phyloP scores from a whole-genome alignment of 495 filamentous ascomycete species.

The Penicillium argentinense region DNA sequence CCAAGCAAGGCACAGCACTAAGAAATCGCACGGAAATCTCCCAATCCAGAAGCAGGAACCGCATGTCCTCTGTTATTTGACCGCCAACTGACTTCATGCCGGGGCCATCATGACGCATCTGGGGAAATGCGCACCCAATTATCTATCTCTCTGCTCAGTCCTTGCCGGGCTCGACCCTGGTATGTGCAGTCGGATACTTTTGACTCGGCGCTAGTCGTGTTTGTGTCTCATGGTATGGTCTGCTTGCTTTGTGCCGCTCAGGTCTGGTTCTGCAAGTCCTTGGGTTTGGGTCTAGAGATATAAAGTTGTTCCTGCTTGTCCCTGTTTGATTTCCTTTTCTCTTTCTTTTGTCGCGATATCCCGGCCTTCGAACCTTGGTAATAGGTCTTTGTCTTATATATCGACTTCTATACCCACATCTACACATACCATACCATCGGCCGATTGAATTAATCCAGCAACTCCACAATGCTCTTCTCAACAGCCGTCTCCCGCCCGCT shows the following conservation, averaged over 20 bases:
- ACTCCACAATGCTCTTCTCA: constrained; percentile 34
- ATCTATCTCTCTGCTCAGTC: constrained; percentile 11
- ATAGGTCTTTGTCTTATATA: too few species aligned
- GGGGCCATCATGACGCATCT: constrained; percentile 36
- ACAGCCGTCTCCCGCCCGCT: constrained; percentile 34
- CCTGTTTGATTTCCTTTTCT: too few species aligned
- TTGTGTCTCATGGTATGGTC: constrained; percentile 12
- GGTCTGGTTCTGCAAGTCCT: background rate
- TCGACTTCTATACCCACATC: background rate
- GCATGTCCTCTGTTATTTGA: background rate
- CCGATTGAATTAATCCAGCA: too few species aligned
- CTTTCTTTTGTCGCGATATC: too few species aligned
- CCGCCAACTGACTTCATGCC: constrained; percentile 24
- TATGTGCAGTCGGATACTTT: constrained; percentile 7
- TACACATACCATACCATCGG: too few species aligned
- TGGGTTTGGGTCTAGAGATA: too few species aligned
- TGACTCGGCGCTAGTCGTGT: constrained; percentile 15
- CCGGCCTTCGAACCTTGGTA: too few species aligned
- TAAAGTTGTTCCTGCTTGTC: constrained; percentile 10
- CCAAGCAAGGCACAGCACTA: too few species aligned
- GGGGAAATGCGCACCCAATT: constrained; percentile 18
- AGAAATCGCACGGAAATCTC: too few species aligned
- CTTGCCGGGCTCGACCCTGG: constrained; percentile 9
- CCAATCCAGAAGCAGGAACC: too few species aligned
- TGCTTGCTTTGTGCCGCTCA: background rate